Evolutionary conservation across 176 grass and related monocot genomes (phyloP), one percentile per base, ranked within the genome.

Genomic region (Elymus sibiricus): DNA sequence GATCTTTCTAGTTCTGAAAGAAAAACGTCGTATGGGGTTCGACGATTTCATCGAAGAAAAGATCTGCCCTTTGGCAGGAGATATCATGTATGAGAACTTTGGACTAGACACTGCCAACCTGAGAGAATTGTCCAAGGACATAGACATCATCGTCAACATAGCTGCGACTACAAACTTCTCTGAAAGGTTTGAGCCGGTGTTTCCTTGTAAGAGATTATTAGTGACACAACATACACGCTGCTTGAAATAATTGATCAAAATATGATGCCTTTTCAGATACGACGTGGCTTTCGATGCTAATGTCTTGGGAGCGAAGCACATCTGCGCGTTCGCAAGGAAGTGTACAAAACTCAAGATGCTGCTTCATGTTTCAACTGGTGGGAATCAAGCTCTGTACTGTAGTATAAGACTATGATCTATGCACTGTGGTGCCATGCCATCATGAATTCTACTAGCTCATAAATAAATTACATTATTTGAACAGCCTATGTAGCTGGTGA

Each of bases 311-410:
- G 79, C 79, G 9, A 87, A 80, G 74, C 83, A 89, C 86, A 56
- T 84, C 1, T 76, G 82, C 3, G 19, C 81, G 3, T 92, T 92
- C 62, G 91, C 85, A 35, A 90, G 79, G 34, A 85, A 85, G 72
- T 93, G 91, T 76, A 69, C 38, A 11, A 85, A 88, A 14, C 80
- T 90, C 6, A 85, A 90, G 64, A 88, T 93, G 88, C 70, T 93
- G 25, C 91, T 93, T 71, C 91, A 93, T 67, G 91, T 93, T 67
- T 93, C 91, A 37, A 90, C 88, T 63, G 91, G 91, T 93, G 82
- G 21, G 49, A 51, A 24, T 35, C 24, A 37, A 47, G 42, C 42
- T 32, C 32, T 11, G 11, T 42, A 2, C 40, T 42, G 40, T 10
- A 42, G 40, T 42, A 11, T 25, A 76, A 32, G 5, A 26, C 22